Conservation (phyloP, 2,329 filamentous ascomycete species). For the Pyrenochaeta sp. region DNA sequence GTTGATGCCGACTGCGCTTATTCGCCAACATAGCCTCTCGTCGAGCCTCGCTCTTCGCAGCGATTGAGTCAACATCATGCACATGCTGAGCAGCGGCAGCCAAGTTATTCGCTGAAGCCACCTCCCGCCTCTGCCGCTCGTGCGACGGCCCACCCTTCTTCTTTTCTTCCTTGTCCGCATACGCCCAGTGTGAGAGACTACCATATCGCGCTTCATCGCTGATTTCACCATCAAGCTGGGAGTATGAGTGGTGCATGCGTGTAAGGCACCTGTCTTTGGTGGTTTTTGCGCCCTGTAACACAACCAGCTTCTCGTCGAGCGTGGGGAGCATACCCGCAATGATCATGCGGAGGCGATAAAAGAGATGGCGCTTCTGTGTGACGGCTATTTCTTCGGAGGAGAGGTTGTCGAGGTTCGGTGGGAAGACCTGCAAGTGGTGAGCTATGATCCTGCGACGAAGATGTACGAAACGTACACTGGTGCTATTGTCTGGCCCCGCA, state of each 20-base stretch:
- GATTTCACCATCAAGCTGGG: slow-evolving; percentile 86
- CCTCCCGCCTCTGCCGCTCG: slow-evolving; percentile 80
- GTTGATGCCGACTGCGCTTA: slow-evolving; percentile 72
- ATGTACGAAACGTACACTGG: slow-evolving; percentile 51
- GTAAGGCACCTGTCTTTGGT: slow-evolving; percentile 84
- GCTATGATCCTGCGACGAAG: slow-evolving; percentile 27
- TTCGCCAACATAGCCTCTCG: slow-evolving; percentile 83
- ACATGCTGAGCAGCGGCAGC: slow-evolving; percentile 75
- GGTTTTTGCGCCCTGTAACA: slow-evolving; percentile 90
- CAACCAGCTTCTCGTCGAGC: slow-evolving; percentile 97
- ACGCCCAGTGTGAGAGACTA: slow-evolving; percentile 93
- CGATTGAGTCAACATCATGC: slow-evolving; percentile 83
- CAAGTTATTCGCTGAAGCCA: slow-evolving; percentile 74
- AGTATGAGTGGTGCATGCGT: slow-evolving; percentile 87
- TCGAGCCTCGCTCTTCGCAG: slow-evolving; percentile 80
- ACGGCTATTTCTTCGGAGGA: slow-evolving; percentile 58
- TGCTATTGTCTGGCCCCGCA: slow-evolving; percentile 49
- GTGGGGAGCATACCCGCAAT: slow-evolving; percentile 87
- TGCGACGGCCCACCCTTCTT: slow-evolving; percentile 67
- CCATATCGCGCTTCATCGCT: slow-evolving; percentile 95
- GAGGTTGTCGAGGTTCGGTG: slow-evolving; percentile 36
- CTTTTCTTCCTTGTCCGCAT: slow-evolving; percentile 76
- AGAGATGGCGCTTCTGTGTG: slow-evolving; percentile 74
- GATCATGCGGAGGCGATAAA: slow-evolving; percentile 78
- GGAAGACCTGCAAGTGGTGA: slow-evolving; percentile 36